Base-by-base conservation (phyloP, 495 filamentous ascomycete genomes). In the Xylaria sp. region DNA sequence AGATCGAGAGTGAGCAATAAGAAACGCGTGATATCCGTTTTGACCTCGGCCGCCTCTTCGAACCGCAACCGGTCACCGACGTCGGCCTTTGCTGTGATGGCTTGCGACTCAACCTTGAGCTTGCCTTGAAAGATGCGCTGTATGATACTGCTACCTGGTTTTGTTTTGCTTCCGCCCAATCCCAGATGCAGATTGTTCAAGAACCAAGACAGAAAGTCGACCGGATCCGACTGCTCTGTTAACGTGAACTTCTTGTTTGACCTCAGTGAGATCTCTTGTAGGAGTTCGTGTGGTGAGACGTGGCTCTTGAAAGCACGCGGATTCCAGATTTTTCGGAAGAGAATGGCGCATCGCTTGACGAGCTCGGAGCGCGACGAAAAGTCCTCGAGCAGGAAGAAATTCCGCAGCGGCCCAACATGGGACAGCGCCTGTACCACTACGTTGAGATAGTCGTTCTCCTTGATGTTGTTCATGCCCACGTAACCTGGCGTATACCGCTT, bases 401-500 rank as follows among this genome's bases (percentile, higher is more conserved):
- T 98, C 41, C 97, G 92, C 62, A 99, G 86, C 1, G 97, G 96
- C 6, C 90, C 81, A 29, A 97, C 93, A 81, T 99, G 96, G 1
- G 95, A 90, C 17, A 99, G 86, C 15, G 96, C 90, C 76, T 99
- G 97, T n/a, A 96, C 90, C 8, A 98, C 89, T 8, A 97, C 95
- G 77, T 99, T 99, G 74, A 98, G 86, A 81, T 98, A 99, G 82
- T 99, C 96, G 82, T 99, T 99, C 61, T 93, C 93, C 80, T 99
- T 99, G 85, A 99, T 98, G 80, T 99, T 98, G 84, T 99, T 98
- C 91, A 99, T 94, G 71, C 96, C 96, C 72, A 99, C 94, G 78
- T 97, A 99, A 5, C 96, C 93, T 72, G 93, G 96, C 72, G 90
- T 90, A 80, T 98, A 99, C 79, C 91, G 90, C 76, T 91, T 91